These are phyloP conservation scores for Penicillium sp. DNA, from an alignment of 2,329 filamentous ascomycete species.

Conservation along the genomic window DNA sequence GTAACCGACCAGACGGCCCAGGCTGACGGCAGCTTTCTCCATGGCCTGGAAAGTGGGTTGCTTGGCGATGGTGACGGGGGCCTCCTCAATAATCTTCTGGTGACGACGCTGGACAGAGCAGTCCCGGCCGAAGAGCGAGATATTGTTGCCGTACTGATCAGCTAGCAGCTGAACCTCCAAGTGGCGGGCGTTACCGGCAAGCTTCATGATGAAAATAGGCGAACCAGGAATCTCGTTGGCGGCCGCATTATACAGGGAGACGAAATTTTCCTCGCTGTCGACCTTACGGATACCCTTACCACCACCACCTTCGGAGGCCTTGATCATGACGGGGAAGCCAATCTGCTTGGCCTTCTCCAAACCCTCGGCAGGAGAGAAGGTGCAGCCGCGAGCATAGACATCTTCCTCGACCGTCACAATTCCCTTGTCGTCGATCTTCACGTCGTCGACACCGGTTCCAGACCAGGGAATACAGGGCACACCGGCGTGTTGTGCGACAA, in stretches of 20 bases:
- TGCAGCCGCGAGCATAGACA: conserved; percentile 86
- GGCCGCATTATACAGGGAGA: conserved; percentile 86
- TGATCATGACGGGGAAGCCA: conserved; percentile 99
- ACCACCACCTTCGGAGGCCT: conserved; percentile 98
- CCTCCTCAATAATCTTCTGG: conserved; percentile 99
- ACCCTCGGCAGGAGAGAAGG: conserved; percentile 84
- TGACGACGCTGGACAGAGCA: conserved; percentile 97
- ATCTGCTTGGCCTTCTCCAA: conserved; percentile 82
- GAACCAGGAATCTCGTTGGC: conserved; percentile 97
- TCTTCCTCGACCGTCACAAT: conserved; percentile 90
- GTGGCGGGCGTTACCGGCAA: conserved; percentile 93
- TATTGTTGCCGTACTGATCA: conserved; percentile 99
- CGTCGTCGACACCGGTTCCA: conserved; percentile 81
- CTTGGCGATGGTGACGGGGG: conserved; percentile 94
- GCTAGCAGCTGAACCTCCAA: conserved; percentile 95
- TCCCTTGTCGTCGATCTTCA: conserved; percentile 73
- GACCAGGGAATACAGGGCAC: conserved; percentile 99
- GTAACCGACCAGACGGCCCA: conserved; percentile 92
- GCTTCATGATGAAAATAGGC: conserved; percentile 99
- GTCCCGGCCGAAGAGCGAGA: conserved; percentile 96
- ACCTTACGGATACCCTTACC: conserved; percentile 99
- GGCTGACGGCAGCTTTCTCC: conserved; percentile 93
- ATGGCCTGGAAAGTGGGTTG: conserved; percentile 86
- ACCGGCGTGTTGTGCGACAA: conserved; percentile 92
- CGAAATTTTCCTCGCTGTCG: conserved; percentile 77